Conservation (phyloP, 768 basidiomycete genomes). For the Boletus bicolor region DNA sequence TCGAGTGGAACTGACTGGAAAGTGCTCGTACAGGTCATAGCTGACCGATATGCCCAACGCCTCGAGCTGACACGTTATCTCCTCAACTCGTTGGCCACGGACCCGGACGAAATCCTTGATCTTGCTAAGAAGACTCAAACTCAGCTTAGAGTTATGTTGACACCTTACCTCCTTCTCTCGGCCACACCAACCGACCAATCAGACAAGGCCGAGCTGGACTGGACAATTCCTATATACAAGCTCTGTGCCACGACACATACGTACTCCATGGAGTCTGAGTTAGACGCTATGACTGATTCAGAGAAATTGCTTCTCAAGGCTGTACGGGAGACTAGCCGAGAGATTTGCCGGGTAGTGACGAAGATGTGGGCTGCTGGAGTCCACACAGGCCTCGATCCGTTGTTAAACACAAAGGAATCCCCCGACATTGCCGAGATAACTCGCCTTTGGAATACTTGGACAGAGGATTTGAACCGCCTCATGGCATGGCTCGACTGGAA, state of each 20-base stretch:
- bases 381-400: conserved; percentile 15
- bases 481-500: conserved; percentile 55
- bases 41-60: conserved; percentile 32
- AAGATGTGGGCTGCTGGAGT: conserved; percentile 46
- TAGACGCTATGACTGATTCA: conserved; percentile 22
- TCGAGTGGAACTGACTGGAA: conserved; percentile 36
- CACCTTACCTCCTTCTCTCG: conserved; percentile 26
- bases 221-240: conserved; percentile 32
- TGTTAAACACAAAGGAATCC: not conserved
- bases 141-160: conserved; percentile 29
- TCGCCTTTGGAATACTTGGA: conserved; percentile 33
- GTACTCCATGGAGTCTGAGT: not conserved
- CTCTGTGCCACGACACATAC: conserved; percentile 32
- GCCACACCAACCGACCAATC: conserved; percentile 5
- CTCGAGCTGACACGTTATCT: conserved; percentile 28
- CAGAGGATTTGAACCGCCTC: conserved; percentile 30
- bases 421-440: conserved; percentile 1
- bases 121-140: conserved; percentile 11
- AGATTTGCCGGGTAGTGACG: conserved; percentile 46
- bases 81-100: conserved; percentile 12
- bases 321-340: conserved; percentile 35
- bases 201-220: conserved; percentile 7
- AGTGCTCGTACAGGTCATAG: conserved; percentile 26
- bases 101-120: conserved; percentile 2
- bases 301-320: conserved; percentile 28